Conservation (phyloP, 78 protist genomes). For the Dictyostelium firmibasis region DNA sequence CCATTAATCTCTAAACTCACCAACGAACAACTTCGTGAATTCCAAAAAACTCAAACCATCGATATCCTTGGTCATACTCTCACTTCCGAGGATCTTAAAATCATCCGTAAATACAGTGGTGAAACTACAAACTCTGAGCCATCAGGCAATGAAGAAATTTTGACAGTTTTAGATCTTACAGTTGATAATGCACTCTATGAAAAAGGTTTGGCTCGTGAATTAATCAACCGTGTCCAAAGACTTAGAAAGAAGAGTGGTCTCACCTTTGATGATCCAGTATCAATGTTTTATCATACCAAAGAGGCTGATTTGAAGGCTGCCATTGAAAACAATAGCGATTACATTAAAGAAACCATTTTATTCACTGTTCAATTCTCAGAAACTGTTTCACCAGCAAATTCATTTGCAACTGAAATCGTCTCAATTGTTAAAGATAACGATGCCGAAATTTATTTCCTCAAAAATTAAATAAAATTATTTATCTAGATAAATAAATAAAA, state of each 20-base stretch:
- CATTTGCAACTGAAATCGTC: slow-evolving; percentile 43
- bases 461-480: not conserved
- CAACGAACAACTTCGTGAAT: slow-evolving; percentile 65
- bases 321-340: slow-evolving; percentile 1
- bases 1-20: slow-evolving; percentile 34
- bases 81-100: slow-evolving; percentile 66
- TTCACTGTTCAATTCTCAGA: not conserved
- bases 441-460: slow-evolving; percentile 33
- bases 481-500: not conserved
- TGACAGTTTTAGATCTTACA: slow-evolving; percentile 82
- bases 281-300: slow-evolving; percentile 56
- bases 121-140: slow-evolving; percentile 48
- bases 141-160: slow-evolving; percentile 68
- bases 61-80: slow-evolving; percentile 43
- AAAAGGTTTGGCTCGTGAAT: slow-evolving; percentile 91
- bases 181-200: slow-evolving; percentile 52
- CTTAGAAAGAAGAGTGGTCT: slow-evolving; percentile 91
- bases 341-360: not conserved
- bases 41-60: slow-evolving; percentile 65
- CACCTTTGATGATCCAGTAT: slow-evolving; percentile 38
- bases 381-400: not conserved
- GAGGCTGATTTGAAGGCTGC: not conserved
- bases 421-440: slow-evolving; percentile 46
- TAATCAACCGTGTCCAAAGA: slow-evolving; percentile 90
- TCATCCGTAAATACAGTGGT: slow-evolving; percentile 51